Evolutionary conservation across 2,329 filamentous ascomycete genomes (phyloP), one percentile per base, ranked within the genome.

Genomic region (Ciborinia camelliae): DNA sequence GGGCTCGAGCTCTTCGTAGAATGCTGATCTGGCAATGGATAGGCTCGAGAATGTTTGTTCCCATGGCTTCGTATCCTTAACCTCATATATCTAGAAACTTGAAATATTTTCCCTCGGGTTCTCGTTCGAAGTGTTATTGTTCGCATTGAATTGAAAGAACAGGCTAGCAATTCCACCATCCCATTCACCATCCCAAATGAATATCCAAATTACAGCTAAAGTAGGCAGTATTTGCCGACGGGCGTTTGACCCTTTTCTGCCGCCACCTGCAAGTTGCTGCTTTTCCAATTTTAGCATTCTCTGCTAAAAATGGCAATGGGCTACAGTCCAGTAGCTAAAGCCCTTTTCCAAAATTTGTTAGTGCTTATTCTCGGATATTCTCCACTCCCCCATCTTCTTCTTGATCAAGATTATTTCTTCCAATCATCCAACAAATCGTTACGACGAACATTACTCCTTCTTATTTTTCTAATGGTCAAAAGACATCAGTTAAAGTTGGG

Each of bases 281-380:
- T 47, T 59, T 59, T 47, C 15, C 10, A 41, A 28, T 3, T 26
- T 18, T 5, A 6, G 14, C 51, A n/a, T 39, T 26, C 53, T 28
- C 41, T 26, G 15, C 12, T 30, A 55, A 55, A 55, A 55, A 28
- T 41, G 53, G 23, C 53, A 55, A 41, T 23, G 9, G 2, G 10
- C 9, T 15, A n/a, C n/a, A n/a, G n/a, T n/a, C n/a, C n/a, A n/a
- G n/a, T n/a, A 30, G 53, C 53, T 55, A 41, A 41, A n/a, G n/a
- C 35, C 35, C 15, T 20, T 28, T 39, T 55, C 52, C 39, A 37
- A n/a, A n/a, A n/a, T n/a, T 6, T 9, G 7, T 26, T 54, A 47
- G 28, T 59, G 55, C 41, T 58, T 47, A 47, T 47, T 58, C 41
- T 30, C 41, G 55, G 20, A 35, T 45, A 23, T 58, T 47, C 55